Base-by-base conservation (phyloP, 1,284 basidiomycete species). In the Heliocybe sulcata region DNA sequence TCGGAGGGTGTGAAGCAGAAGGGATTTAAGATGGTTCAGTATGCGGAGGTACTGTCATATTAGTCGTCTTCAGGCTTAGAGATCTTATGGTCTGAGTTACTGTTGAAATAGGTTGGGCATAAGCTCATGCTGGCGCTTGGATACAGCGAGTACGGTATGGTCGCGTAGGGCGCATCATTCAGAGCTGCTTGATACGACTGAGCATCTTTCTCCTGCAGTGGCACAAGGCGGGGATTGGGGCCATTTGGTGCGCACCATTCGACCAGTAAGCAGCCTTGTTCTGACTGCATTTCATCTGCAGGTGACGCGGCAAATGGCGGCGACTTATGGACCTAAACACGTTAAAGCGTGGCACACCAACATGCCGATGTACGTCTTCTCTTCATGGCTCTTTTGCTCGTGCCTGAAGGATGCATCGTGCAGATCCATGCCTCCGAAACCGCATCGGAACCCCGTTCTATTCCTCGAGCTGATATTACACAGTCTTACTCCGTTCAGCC, bases 11-110 rank as follows among this genome's bases (percentile, higher is more conserved):
- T 64, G 14, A 63, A 56, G 54, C 64, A 67, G 56, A 56, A 55
- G 23, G 66, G 65, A 3, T 75, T 74, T 53, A 62, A 61, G 3
- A 63, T 70, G 16, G 64, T 61, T 11, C 61, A 65, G 45, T 59
- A 62, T 53, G 60, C 62, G 4, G 61, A 63, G 57, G 59, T 60
- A 19, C n/a, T n/a, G n/a, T n/a, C n/a, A n/a, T n/a, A n/a, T n/a
- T n/a, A n/a, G n/a, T n/a, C n/a, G n/a, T n/a, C n/a, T n/a, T n/a
- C n/a, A n/a, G n/a, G n/a, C n/a, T n/a, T 14, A 35, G 45, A n/a
- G 53, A 49, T 20, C 42, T 23, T 16, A 31, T 9, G 9, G 33
- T 16, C 16, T 16, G 33, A 9, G 9, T 4, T n/a, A 8, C 27
- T 25, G 6, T 31, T 35, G 9, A 35, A 35, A 16, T n/a, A 61